Evolutionary conservation across 2,329 filamentous ascomycete genomes (phyloP), one percentile per base, ranked within the genome.

Genomic region (Colletotrichum sp.): DNA sequence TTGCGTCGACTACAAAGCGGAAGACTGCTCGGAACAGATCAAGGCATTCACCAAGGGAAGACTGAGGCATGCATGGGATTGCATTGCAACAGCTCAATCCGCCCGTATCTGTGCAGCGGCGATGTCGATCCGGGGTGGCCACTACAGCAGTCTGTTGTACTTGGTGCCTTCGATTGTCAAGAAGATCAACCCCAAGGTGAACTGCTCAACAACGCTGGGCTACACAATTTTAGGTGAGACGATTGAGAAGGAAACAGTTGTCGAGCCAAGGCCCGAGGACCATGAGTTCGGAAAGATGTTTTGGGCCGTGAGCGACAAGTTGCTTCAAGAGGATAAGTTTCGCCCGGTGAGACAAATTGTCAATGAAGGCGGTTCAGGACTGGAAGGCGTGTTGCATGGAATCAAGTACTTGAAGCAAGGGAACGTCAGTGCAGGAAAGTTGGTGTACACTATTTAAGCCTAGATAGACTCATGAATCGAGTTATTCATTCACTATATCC

Each of bases 1-100:
- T 12, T 85, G 83, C 28, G 88, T 90, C 76, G 88, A 91, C 82
- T 89, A 91, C 82, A 81, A 79, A 34, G 75, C 80, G 8, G 76
- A 78, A 2, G 78, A 73, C 5, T 80, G 78, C 21, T 77, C 78
- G 2, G 75, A 52, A 0, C 72, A 80, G 2, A 82, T 85, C 60
- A 79, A 76, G 16, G 72, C 79, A n/a, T 72, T 80, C 57, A 81
- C 79, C 34, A 72, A 77, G 44, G 75, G 79, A 28, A 76, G 79
- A n/a, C 79, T 86, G 12, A 76, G 73, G 16, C 76, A 81, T 13
- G 85, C 83, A 12, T 85, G 85, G 80, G 86, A 88, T 79, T 86
- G 84, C 79, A 80, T 84, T 44, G 77, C 63, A 7, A 71, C 65
- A 15, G 80, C 72, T 60, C 80, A 79, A 32, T 80, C 81, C 65